Evolutionary conservation across 2,329 filamentous ascomycete genomes (phyloP).

Genomic region (Pezicula neosporulosa): DNA sequence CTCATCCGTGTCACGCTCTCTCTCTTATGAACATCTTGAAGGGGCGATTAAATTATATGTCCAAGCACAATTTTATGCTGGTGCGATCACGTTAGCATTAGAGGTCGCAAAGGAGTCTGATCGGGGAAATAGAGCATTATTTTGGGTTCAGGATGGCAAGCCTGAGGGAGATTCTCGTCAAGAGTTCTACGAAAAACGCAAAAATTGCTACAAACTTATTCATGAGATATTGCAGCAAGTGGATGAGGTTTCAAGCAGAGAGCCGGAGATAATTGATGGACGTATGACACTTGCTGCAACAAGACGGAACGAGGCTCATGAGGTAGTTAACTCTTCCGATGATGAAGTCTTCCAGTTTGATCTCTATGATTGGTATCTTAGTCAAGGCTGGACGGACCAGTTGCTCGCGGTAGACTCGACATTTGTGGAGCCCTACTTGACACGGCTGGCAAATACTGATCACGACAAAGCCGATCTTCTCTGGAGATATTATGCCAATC

Average conservation of each 20-base stretch:
- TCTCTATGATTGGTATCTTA: slow-evolving; percentile 97
- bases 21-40: slow-evolving; percentile 77
- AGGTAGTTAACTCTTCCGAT: slow-evolving; percentile 80
- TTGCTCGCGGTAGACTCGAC: slow-evolving; percentile 81
- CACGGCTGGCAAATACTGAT: slow-evolving; percentile 69
- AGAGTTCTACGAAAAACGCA: slow-evolving; percentile 65
- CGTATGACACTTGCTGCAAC: slow-evolving; percentile 71
- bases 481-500: slow-evolving; percentile 88
- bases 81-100: slow-evolving; percentile 84
- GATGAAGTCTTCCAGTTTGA: slow-evolving; percentile 95
- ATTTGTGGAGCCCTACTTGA: slow-evolving; percentile 82
- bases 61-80: slow-evolving; percentile 82
- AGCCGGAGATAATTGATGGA: slow-evolving; percentile 75
- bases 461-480: slow-evolving; percentile 82
- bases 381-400: slow-evolving; percentile 78
- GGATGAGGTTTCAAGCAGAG: slow-evolving; percentile 64
- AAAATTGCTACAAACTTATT: slow-evolving; percentile 81
- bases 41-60: slow-evolving; percentile 78
- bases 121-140: slow-evolving; percentile 78
- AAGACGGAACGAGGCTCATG: slow-evolving; percentile 83
- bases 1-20: slow-evolving; percentile 78
- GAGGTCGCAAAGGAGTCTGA: slow-evolving; percentile 81
- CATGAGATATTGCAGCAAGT: slow-evolving; percentile 77
- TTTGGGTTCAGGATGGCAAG: slow-evolving; percentile 83
- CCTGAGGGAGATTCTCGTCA: slow-evolving; percentile 68